A percentile compares a stretch with the other conserved stretches of the same genome.
Evolutionary conservation across 768 basidiomycete genomes (phyloP).

Genomic region (Asterophora lycoperdoides): DNA sequence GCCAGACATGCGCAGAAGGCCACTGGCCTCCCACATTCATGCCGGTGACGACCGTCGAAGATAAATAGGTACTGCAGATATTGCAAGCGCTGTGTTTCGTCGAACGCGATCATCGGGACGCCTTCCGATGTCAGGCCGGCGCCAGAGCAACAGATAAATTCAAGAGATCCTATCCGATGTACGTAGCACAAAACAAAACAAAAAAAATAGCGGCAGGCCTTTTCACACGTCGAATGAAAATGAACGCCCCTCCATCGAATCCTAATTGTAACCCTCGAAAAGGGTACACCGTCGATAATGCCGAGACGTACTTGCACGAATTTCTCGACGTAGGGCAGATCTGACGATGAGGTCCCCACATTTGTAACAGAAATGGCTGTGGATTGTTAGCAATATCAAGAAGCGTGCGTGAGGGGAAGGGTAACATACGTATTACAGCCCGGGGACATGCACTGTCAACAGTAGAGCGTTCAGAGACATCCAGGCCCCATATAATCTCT

Average conservation of each 20-base stretch:
- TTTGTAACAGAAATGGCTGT: constrained; percentile 48
- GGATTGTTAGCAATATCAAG: not conserved
- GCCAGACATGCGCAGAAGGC: not conserved
- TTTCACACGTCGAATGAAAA: no score
- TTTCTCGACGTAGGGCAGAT: not conserved
- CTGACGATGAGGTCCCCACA: constrained; percentile 44
- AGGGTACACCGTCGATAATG: not conserved
- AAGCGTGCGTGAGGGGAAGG: not conserved
- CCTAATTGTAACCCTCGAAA: not conserved
- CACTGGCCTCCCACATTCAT: not conserved
- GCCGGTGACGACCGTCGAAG: no score
- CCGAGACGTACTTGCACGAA: not conserved
- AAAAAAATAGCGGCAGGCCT: no score
- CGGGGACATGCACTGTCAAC: constrained; percentile 46
- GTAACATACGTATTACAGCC: constrained; percentile 47
- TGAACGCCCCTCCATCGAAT: not conserved
- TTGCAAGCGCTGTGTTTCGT: no score
- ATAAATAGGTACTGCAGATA: no score
- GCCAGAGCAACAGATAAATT: no score
- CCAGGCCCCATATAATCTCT: not conserved
- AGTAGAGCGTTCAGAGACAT: not conserved
- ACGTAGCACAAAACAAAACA: no score
- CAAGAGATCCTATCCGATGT: no score
- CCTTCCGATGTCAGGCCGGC: no score
- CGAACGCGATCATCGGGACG: no score